These are phyloP conservation scores for Viridothelium virens DNA, from an alignment of 495 filamentous ascomycete species.

Conservation along the genomic window DNA sequence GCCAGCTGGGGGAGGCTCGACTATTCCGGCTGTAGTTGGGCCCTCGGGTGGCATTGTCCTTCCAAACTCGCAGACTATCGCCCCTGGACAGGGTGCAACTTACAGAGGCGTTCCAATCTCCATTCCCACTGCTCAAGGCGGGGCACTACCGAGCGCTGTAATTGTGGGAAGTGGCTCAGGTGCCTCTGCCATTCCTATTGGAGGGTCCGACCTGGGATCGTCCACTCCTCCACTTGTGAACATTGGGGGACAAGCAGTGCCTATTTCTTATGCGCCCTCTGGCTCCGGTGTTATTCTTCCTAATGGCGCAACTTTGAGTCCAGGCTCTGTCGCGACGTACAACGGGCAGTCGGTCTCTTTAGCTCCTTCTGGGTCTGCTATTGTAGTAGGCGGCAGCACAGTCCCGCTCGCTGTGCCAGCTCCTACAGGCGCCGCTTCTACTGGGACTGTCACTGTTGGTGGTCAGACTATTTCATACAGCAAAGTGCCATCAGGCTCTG, in stretches of 20 bases:
- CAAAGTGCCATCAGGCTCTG: constrained; percentile 6
- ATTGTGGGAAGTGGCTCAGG: background rate
- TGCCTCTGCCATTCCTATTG: background rate
- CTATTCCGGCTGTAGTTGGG: background rate
- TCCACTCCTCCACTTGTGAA: constrained; percentile 3
- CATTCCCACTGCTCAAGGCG: constrained; percentile 13
- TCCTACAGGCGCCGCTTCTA: background rate
- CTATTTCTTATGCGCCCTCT: background rate
- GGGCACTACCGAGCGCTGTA: background rate
- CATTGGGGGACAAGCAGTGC: background rate
- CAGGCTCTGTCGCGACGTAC: background rate
- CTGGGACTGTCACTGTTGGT: constrained; percentile 3
- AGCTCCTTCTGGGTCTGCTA: constrained; percentile 1
- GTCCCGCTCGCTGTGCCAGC: background rate
- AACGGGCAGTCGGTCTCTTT: constrained; percentile 3
- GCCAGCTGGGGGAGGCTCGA: background rate
- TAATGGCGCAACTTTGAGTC: background rate
- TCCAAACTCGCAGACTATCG: background rate
- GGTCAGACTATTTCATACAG: constrained; percentile 5
- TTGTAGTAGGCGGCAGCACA: constrained; percentile 4
- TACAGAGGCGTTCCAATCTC: constrained; percentile 8
- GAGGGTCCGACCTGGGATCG: background rate
- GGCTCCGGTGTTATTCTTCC: constrained; percentile 5
- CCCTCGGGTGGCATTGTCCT: background rate
- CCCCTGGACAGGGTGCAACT: constrained; percentile 7